Conservation (phyloP, 345 rosid genomes). For the Hirschfeldia incana region DNA sequence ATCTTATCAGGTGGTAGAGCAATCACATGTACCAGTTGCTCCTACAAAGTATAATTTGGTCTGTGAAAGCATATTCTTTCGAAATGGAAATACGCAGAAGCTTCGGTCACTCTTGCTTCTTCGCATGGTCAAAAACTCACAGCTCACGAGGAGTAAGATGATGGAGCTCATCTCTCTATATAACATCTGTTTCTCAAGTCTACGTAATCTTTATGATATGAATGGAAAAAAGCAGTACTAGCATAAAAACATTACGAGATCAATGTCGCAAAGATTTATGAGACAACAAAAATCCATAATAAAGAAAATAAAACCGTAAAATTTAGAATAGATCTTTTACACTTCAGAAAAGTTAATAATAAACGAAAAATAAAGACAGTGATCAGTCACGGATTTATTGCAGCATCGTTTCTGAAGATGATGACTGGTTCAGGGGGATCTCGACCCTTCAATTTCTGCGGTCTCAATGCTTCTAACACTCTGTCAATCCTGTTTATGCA, state of each 20-base stretch:
- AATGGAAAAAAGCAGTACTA: background rate
- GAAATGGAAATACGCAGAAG: background rate
- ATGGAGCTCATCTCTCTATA: background rate
- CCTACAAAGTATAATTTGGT: background rate
- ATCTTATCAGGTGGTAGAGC: background rate
- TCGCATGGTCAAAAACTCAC: background rate
- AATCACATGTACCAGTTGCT: background rate
- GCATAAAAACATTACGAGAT: background rate
- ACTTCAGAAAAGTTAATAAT: background rate
- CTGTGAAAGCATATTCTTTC: background rate
- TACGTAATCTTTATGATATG: background rate
- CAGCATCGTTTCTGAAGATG: background rate
- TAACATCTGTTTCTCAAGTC: background rate
- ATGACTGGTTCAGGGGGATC: background rate
- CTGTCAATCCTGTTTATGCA: background rate
- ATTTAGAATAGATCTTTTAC: background rate
- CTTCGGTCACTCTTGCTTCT: background rate
- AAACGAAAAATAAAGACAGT: background rate
- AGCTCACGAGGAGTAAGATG: background rate
- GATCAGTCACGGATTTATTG: background rate
- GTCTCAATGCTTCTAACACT: background rate
- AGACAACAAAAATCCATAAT: background rate
- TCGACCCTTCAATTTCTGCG: background rate
- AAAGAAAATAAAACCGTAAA: no score
- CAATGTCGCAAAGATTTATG: background rate